Conservation (phyloP, 2,329 filamentous ascomycete genomes). For the Alternaria arbusti region DNA sequence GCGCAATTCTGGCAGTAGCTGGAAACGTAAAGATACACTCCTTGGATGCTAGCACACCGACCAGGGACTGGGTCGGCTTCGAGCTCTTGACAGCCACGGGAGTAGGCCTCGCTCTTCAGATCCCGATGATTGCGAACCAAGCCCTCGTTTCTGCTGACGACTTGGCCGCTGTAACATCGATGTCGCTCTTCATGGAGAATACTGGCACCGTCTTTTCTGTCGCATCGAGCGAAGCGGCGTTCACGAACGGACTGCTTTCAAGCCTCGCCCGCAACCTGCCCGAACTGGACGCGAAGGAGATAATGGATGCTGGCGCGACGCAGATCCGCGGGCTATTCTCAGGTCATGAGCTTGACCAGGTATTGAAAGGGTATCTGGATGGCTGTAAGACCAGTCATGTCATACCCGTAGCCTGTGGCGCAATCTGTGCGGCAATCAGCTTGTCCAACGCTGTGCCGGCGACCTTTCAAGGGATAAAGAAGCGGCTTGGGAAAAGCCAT, state of each 20-base stretch:
- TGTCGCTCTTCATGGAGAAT: conserved; percentile 54
- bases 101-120: conserved; percentile 51
- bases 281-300: conserved; percentile 37
- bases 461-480: conserved; percentile 17
- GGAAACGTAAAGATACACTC: conserved; percentile 41
- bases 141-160: conserved; percentile 45
- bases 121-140: conserved; percentile 51
- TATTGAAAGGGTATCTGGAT: conserved; percentile 32
- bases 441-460: conserved; percentile 25
- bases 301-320: conserved; percentile 55
- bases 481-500: conserved; percentile 23
- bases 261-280: conserved; percentile 45
- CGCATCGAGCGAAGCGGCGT: conserved; percentile 51
- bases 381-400: conserved; percentile 35
- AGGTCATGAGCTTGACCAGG: conserved; percentile 23
- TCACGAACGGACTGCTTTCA: conserved; percentile 50
- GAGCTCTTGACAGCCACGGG: conserved; percentile 55
- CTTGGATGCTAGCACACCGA: conserved; percentile 45
- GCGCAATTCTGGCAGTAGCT: conserved; percentile 28
- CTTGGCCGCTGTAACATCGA: conserved; percentile 48
- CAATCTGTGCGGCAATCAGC: conserved; percentile 25
- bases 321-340: conserved; percentile 48
- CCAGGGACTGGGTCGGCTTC: conserved; percentile 56
- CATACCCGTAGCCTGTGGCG: conserved; percentile 29
- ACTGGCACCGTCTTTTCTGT: conserved; percentile 53